Percentiles rank a stretch among this genome's conserved stretches.
Evolutionary conservation across 371 early-diverging fungal genomes (phyloP).

Genomic region (Fennellomyces sp.): DNA sequence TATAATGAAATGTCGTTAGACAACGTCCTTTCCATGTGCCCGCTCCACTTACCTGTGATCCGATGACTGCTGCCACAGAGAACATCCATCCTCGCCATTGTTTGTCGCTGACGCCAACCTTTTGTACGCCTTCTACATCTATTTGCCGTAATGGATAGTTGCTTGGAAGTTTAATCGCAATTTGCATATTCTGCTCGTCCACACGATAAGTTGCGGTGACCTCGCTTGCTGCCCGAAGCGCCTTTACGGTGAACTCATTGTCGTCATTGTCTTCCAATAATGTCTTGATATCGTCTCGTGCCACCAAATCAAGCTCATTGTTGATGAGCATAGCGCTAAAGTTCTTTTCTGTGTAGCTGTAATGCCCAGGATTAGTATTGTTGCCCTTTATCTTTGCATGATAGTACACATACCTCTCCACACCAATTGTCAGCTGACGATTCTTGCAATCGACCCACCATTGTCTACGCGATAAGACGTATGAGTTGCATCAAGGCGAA

Average conservation of each 20-base stretch:
- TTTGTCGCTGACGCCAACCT: constrained; percentile 85
- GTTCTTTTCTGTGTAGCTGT: constrained; percentile 72
- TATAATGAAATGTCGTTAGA: constrained; percentile 32
- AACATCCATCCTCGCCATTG: constrained; percentile 93
- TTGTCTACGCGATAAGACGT: constrained; percentile 16
- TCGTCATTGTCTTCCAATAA: constrained; percentile 49
- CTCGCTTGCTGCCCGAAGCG: constrained; percentile 69
- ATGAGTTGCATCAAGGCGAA: not conserved
- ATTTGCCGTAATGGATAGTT: constrained; percentile 85
- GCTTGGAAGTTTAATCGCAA: constrained; percentile 78
- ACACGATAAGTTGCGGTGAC: constrained; percentile 78
- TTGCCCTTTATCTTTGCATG: not conserved
- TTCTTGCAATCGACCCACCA: constrained; percentile 89
- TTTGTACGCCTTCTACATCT: constrained; percentile 76
- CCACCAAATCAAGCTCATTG: constrained; percentile 63
- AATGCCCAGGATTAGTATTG: not conserved
- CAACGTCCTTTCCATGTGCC: not conserved
- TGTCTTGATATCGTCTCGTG: constrained; percentile 49
- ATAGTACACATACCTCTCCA: constrained; percentile 58
- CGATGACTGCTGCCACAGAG: constrained; percentile 76
- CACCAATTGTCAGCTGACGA: constrained; percentile 72
- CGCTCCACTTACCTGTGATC: constrained; percentile 50
- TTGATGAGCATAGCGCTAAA: constrained; percentile 70
- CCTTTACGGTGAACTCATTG: constrained; percentile 72
- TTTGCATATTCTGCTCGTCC: constrained; percentile 88